phyloP scores from a whole-genome alignment of 2,329 filamentous ascomycete species.

The Zymoseptoria ardabiliae region DNA sequence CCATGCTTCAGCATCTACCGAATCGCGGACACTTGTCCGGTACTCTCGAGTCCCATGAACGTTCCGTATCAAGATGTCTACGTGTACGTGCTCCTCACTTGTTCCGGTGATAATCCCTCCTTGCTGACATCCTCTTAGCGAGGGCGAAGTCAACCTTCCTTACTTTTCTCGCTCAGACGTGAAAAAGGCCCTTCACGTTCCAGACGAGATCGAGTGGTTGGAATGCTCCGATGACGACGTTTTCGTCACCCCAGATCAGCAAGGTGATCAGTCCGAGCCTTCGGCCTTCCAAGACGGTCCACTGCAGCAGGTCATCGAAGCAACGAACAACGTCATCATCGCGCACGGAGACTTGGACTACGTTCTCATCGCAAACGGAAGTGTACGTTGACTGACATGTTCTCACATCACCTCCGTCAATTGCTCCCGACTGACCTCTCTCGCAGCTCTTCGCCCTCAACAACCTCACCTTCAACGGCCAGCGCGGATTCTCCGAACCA shows the following conservation, averaged over 20 bases:
- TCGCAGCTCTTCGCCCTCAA: slow-evolving; percentile 41
- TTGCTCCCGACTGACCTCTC: not conserved
- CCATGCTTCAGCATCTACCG: slow-evolving; percentile 31
- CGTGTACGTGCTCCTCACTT: slow-evolving; percentile 32
- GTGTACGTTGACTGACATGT: slow-evolving; percentile 13
- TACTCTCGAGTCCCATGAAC: slow-evolving; percentile 18
- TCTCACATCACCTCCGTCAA: not conserved
- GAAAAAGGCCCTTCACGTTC: slow-evolving; percentile 43
- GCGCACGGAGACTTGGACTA: slow-evolving; percentile 44
- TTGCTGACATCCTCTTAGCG: not conserved
- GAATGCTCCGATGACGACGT: slow-evolving; percentile 34
- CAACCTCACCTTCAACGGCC: slow-evolving; percentile 49
- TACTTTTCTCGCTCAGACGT: slow-evolving; percentile 51
- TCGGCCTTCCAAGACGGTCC: slow-evolving; percentile 27
- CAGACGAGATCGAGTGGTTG: slow-evolving; percentile 23
- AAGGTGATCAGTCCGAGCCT: slow-evolving; percentile 28
- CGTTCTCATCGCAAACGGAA: slow-evolving; percentile 45
- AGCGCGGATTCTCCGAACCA: slow-evolving; percentile 39
- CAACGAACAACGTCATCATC: slow-evolving; percentile 46
- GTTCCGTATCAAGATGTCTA: slow-evolving; percentile 7
- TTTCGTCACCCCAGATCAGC: slow-evolving; percentile 13
- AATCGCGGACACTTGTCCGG: slow-evolving; percentile 25
- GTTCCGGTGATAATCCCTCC: slow-evolving; percentile 53
- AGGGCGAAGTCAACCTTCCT: slow-evolving; percentile 5
- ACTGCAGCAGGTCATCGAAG: slow-evolving; percentile 44